Evolutionary conservation across 768 basidiomycete genomes (phyloP).

Genomic region (Trametes coccinea): DNA sequence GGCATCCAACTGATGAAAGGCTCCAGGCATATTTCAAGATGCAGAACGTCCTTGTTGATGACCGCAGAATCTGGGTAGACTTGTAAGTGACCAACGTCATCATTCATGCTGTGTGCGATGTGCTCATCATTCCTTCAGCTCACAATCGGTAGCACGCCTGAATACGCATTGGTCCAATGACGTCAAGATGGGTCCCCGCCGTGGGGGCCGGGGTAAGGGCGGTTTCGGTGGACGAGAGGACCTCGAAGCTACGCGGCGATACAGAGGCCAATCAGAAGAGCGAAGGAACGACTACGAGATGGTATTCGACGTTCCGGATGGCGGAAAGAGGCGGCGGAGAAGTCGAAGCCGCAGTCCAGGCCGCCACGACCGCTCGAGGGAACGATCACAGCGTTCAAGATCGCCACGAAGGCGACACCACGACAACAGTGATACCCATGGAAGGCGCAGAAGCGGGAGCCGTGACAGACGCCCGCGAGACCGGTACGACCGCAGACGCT

Average conservation of each 20-base stretch:
- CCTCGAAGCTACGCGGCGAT: slow-evolving; percentile 69
- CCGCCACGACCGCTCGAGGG: slow-evolving; percentile 29
- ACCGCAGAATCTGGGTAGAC: slow-evolving; percentile 98
- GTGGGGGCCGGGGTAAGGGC: slow-evolving; percentile 33
- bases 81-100: slow-evolving; percentile 61
- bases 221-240: slow-evolving; percentile 76
- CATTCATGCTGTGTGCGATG: slow-evolving; percentile 7
- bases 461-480: slow-evolving; percentile 25
- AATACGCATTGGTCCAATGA: slow-evolving; percentile 85
- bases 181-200: slow-evolving; percentile 51
- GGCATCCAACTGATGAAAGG: neutral
- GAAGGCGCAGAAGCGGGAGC: slow-evolving; percentile 34
- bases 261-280: slow-evolving; percentile 48
- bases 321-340: slow-evolving; percentile 40
- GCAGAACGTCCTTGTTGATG: slow-evolving; percentile 98
- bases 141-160: slow-evolving; percentile 90
- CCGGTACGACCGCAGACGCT: slow-evolving; percentile 22
- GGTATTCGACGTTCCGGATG: slow-evolving; percentile 76
- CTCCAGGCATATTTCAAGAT: slow-evolving; percentile 96
- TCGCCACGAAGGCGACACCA: slow-evolving; percentile 28
- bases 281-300: slow-evolving; percentile 59
- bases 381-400: slow-evolving; percentile 25
- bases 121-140: slow-evolving; percentile 45
- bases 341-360: slow-evolving; percentile 51
- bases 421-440: slow-evolving; percentile 11